phyloP scores from a whole-genome alignment of 495 filamentous ascomycete genomes.

The Astrocystis sublimbata region DNA sequence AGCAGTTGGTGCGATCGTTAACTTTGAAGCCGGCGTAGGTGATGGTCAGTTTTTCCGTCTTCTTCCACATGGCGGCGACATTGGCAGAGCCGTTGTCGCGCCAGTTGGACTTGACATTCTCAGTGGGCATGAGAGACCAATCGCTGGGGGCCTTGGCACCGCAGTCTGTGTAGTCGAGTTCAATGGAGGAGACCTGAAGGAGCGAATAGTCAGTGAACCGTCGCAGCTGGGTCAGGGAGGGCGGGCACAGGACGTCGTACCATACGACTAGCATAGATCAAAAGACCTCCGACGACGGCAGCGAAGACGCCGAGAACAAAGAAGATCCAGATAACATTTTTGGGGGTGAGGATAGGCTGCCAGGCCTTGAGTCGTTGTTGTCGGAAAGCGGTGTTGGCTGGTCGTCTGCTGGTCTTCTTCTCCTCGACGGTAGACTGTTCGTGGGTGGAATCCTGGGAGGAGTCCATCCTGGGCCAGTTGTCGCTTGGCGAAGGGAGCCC shows the following conservation, averaged over 20 bases:
- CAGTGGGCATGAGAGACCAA: constrained; percentile 49
- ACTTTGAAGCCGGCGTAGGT: constrained; percentile 26
- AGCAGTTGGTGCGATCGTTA: constrained; percentile 52
- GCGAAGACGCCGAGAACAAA: constrained; percentile 84
- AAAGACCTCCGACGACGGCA: constrained; percentile 79
- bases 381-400: constrained; percentile 89
- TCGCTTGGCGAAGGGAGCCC: not conserved
- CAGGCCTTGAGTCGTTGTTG: constrained; percentile 92
- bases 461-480: constrained; percentile 27
- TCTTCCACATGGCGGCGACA: constrained; percentile 34
- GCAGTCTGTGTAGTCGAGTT: constrained; percentile 88
- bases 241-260: constrained; percentile 40
- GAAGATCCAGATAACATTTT: constrained; percentile 88
- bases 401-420: constrained; percentile 83
- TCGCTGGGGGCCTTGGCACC: constrained; percentile 44
- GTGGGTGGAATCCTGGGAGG: constrained; percentile 26
- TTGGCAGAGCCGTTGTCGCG: constrained; percentile 27
- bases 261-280: constrained; percentile 78
- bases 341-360: constrained; percentile 95
- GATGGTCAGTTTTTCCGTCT: constrained; percentile 22
- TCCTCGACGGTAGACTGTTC: constrained; percentile 48
- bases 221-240: not conserved
- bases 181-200: constrained; percentile 80
- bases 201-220: constrained; percentile 16
- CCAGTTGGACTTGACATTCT: constrained; percentile 69